phyloP scores from a whole-genome alignment of 306 rosid species.

The Prunus campanulata region DNA sequence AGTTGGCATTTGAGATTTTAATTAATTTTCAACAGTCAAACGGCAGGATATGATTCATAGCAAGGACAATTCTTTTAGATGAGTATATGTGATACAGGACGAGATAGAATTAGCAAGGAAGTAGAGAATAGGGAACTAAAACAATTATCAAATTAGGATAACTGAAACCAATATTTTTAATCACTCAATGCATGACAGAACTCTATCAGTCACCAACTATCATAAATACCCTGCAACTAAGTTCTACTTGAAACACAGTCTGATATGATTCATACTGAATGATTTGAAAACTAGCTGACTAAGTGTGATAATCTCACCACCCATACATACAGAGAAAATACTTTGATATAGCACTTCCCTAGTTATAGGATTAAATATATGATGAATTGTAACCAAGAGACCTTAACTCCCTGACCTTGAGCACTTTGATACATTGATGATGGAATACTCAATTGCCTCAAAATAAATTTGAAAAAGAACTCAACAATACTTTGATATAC shows the following conservation, averaged over 20 bases:
- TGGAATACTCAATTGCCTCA: neutral
- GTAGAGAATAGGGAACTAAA: slow-evolving; percentile 1
- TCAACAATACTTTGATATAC: neutral
- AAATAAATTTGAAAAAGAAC: too few relatives aligned
- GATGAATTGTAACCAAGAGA: neutral
- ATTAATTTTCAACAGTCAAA: neutral
- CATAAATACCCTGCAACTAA: neutral
- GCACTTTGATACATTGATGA: neutral
- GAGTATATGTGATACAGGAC: neutral
- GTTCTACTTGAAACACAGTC: slow-evolving; percentile 2
- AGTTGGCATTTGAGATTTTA: neutral
- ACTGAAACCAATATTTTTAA: neutral
- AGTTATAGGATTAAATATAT: neutral
- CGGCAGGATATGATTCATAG: neutral
- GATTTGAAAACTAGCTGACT: neutral
- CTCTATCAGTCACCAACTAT: neutral
- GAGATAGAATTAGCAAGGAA: neutral
- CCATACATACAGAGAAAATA: neutral
- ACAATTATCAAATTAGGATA: neutral
- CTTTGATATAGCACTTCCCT: neutral
- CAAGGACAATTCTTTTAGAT: neutral
- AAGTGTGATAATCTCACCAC: neutral
- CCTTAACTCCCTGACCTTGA: too few relatives aligned
- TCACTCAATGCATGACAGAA: neutral
- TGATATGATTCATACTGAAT: neutral